Base-by-base conservation (phyloP, 2,329 filamentous ascomycete species). In the Cercospora sesami region DNA sequence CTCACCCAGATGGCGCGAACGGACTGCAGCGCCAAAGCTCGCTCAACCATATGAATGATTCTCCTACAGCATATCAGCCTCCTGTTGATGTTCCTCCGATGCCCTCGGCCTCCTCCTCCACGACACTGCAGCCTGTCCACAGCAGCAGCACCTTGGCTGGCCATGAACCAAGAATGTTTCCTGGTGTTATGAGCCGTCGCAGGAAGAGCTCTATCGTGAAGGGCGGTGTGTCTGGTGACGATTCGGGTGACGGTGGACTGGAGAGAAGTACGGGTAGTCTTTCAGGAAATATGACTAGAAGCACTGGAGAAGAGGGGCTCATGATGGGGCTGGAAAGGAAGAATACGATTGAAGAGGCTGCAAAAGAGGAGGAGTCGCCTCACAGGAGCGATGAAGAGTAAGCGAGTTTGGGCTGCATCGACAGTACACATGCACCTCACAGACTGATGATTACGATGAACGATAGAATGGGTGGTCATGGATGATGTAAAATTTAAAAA, bases 151-250 rank as follows among this genome's bases (percentile, higher is more conserved):
- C 69, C 26, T 69, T 82, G 28, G 79, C 80, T 30, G 87, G 85
- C 3, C 84, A 82, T 60, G 90, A 92, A 77, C 91, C 90, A 10
- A 86, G 84, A 70, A 87, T 92, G 70, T 91, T 92, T 71, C 91
- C 91, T 0, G 91, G 91, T 0, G 85, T 93, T 33, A 85, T 93
- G 10, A 82, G 81, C 62, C 77, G 79, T 39, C 75, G 81, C 21
- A 76, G 80, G 51, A 78, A 78, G 65, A 71, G 69, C 39, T 73
- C 70, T 30, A 59, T 73, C 33, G 64, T 57, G 28, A 64, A 65
- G 8, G 60, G 67, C 5, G 53, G 59, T 21, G 30, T 61, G 36
- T 62, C 65, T 48, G 66, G 58, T 10, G 66, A 69, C 10, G 68
- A 67, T 9, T 70, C 36, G 3, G 67, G 66, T 26, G 67, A 70